Percentiles rank a stretch among this genome's conserved stretches.
Evolutionary conservation across 2,329 filamentous ascomycete species (phyloP).

Genomic region (Orbilia javanica): DNA sequence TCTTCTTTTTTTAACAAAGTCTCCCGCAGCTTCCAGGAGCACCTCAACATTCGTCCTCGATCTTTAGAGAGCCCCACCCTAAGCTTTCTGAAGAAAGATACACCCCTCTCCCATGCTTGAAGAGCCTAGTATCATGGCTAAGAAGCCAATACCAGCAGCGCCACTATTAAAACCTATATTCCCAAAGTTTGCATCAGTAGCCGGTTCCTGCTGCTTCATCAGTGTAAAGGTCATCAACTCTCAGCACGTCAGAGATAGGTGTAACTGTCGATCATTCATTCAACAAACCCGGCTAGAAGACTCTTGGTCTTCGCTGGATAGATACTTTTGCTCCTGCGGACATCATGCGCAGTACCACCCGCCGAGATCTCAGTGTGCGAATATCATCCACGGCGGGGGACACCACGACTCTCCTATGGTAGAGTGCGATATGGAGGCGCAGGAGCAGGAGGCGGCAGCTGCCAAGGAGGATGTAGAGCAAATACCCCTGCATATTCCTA

Average conservation of each 20-base stretch:
- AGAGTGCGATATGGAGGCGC: constrained; percentile 52
- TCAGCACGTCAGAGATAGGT: constrained; percentile 50
- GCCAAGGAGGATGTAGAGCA: constrained; percentile 41
- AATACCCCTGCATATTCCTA: constrained; percentile 28
- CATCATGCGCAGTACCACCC: constrained; percentile 58
- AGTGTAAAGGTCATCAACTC: constrained; percentile 51
- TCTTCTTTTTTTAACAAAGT: constrained; percentile 26
- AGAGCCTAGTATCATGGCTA: constrained; percentile 56
- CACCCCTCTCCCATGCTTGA: constrained; percentile 52
- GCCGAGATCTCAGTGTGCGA: constrained; percentile 40
- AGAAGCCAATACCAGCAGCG: constrained; percentile 56
- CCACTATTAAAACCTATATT: constrained; percentile 46
- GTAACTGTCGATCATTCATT: constrained; percentile 52
- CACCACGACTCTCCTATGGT: constrained; percentile 16
- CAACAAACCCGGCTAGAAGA: constrained; percentile 48
- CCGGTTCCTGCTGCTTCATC: constrained; percentile 57
- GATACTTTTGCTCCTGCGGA: constrained; percentile 58
- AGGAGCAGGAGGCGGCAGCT: constrained; percentile 23
- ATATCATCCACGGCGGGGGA: constrained; percentile 16
- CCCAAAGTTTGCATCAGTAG: constrained; percentile 54
- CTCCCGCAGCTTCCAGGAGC: constrained; percentile 18
- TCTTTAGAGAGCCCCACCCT: constrained; percentile 8
- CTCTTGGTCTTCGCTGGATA: constrained; percentile 58
- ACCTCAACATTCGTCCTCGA: not conserved
- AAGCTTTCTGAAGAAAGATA: constrained; percentile 13